Conservation (phyloP, 352 stramenopile species). For the Peronospora tabacina region DNA sequence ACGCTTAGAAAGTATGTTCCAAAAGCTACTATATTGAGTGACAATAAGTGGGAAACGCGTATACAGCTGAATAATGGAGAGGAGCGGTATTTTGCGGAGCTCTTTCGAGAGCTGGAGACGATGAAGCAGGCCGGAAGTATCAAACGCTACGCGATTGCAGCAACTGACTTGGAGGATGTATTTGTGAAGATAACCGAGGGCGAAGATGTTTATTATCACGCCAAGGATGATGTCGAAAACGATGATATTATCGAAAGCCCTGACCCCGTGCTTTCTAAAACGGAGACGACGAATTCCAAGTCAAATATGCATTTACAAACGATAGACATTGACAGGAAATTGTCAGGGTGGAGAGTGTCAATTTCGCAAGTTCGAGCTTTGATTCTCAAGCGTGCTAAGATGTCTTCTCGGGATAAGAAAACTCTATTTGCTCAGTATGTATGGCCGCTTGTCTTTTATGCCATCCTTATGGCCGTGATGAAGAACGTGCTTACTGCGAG, state of each 20-base stretch:
- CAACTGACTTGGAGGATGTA: constrained; percentile 99
- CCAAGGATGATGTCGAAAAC: constrained; percentile 35
- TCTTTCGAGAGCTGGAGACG: constrained; percentile 89
- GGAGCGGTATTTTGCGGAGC: constrained; percentile 71
- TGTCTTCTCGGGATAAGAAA: constrained; percentile 54
- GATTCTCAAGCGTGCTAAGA: constrained; percentile 45
- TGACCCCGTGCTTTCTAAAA: constrained; percentile 4
- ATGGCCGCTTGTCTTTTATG: constrained; percentile 58
- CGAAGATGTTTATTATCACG: constrained; percentile 65
- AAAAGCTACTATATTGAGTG: constrained; percentile 55
- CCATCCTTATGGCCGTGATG: constrained; percentile 40
- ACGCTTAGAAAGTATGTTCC: constrained; percentile 81
- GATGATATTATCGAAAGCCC: neutral
- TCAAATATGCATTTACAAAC: constrained; percentile 11
- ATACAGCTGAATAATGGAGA: constrained; percentile 91
- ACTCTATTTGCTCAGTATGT: constrained; percentile 57
- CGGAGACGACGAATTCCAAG: constrained; percentile 8
- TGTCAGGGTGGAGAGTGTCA: constrained; percentile 24
- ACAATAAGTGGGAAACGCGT: constrained; percentile 86
- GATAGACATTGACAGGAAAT: constrained; percentile 12
- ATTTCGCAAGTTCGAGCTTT: constrained; percentile 44
- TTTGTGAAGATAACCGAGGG: constrained; percentile 92
- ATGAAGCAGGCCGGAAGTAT: constrained; percentile 61
- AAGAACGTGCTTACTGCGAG: constrained; percentile 29
- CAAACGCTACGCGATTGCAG: constrained; percentile 92